phyloP scores from a whole-genome alignment of 1,139 yeast genomes.

The Hemisphaericaspora xylofermentans region DNA sequence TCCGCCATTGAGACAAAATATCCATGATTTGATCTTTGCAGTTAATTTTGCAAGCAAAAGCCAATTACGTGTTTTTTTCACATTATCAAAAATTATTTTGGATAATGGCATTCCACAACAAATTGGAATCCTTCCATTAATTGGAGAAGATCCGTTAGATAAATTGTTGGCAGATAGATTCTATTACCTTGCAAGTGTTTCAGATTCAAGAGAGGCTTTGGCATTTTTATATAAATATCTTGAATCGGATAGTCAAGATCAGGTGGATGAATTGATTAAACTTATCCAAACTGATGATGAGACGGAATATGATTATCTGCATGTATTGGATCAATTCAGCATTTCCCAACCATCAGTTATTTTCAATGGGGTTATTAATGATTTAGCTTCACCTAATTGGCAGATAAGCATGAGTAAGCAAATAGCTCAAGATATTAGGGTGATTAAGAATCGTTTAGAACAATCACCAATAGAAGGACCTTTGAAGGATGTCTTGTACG shows the following conservation, averaged over 20 bases:
- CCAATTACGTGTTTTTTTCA: conserved; percentile 47
- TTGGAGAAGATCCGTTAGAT: conserved; percentile 29
- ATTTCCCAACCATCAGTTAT: conserved; percentile 54
- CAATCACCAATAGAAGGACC: conserved; percentile 20
- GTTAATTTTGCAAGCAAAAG: conserved; percentile 57
- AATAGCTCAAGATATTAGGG: conserved; percentile 35
- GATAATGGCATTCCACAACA: conserved; percentile 71
- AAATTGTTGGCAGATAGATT: conserved; percentile 30
- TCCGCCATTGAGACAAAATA: conserved; percentile 70
- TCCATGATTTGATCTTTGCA: conserved; percentile 73
- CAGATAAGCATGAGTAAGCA: conserved; percentile 40
- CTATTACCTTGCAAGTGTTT: conserved; percentile 32
- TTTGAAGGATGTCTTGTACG: conserved; percentile 33
- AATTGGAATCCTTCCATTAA: conserved; percentile 73
- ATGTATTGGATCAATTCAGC: conserved; percentile 32
- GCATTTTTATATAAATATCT: conserved; percentile 42
- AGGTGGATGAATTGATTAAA: conserved; percentile 23
- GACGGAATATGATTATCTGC: conserved; percentile 25
- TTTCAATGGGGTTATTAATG: conserved; percentile 69
- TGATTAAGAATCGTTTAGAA: conserved; percentile 25
- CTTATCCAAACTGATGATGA: conserved; percentile 4
- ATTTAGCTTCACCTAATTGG: conserved; percentile 36
- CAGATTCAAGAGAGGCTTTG: conserved; percentile 36
- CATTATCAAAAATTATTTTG: conserved; percentile 51
- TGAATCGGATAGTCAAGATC: conserved; percentile 28